These are phyloP conservation scores for Colletotrichum phormii DNA, from an alignment of 2,329 filamentous ascomycete genomes.

Conservation along the genomic window DNA sequence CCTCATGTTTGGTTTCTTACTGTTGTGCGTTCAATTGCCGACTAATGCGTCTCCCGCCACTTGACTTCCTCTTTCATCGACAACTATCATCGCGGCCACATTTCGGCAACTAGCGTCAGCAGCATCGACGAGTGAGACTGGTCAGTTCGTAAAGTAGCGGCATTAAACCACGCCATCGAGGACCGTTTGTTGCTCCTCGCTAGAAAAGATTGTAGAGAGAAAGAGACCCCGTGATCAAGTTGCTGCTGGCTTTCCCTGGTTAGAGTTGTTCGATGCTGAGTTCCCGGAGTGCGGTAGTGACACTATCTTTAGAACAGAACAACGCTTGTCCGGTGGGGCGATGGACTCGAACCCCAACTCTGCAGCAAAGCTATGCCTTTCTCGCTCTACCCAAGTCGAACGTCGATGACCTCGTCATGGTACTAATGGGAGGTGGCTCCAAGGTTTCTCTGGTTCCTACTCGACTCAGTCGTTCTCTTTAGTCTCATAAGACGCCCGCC, in stretches of 20 bases:
- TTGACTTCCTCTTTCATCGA: slow-evolving; percentile 1
- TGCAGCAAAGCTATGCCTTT: neutral
- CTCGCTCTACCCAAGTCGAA: neutral
- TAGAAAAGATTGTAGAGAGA: neutral
- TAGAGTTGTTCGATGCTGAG: slow-evolving; percentile 8
- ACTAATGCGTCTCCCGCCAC: slow-evolving; percentile 12
- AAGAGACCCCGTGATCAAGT: slow-evolving; percentile 4
- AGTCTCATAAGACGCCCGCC: neutral
- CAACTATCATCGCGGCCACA: neutral
- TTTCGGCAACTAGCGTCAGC: neutral
- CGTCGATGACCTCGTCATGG: neutral
- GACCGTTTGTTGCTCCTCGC: slow-evolving; percentile 8
- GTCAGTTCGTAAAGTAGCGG: slow-evolving; percentile 17
- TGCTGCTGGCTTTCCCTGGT: slow-evolving; percentile 4
- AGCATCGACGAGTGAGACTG: neutral
- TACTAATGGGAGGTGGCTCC: too few relatives aligned
- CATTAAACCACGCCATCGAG: neutral
- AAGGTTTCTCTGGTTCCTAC: too few relatives aligned
- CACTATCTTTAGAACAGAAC: slow-evolving; percentile 27
- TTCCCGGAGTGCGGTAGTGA: neutral
- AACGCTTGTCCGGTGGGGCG: slow-evolving; percentile 4
- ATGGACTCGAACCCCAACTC: slow-evolving; percentile 2
- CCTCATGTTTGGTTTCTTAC: neutral
- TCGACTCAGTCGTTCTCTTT: neutral
- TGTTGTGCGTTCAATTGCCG: neutral